Conservation (phyloP, 2,329 filamentous ascomycete genomes). For the Arthrobotrys sphaeroides region DNA sequence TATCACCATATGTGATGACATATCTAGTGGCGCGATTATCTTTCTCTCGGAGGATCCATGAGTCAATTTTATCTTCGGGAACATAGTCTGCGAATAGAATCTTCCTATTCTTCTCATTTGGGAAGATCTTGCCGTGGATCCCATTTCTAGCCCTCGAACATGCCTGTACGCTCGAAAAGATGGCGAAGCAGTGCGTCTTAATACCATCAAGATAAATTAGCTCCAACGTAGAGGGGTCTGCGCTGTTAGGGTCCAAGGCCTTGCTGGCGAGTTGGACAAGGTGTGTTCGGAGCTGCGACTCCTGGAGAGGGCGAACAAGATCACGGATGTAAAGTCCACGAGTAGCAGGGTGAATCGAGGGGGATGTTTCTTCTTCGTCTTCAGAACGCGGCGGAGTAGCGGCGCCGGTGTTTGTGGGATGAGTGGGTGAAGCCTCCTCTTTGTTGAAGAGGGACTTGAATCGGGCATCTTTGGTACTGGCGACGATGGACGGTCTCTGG, state of each 20-base stretch:
- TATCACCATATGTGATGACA: constrained; percentile 73
- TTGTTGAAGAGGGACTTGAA: constrained; percentile 65
- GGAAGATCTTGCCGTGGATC: constrained; percentile 84
- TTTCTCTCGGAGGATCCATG: constrained; percentile 79
- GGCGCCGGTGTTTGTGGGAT: constrained; percentile 55
- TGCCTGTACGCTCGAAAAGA: constrained; percentile 74
- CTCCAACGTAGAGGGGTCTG: constrained; percentile 66
- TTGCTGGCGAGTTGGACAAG: constrained; percentile 73
- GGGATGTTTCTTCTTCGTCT: constrained; percentile 62
- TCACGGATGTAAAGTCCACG: constrained; percentile 86
- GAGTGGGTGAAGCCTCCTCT: constrained; percentile 57
- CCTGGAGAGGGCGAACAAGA: constrained; percentile 85
- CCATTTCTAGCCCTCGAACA: constrained; percentile 79
- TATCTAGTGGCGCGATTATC: constrained; percentile 67
- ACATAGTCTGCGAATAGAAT: constrained; percentile 89
- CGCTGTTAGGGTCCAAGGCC: constrained; percentile 11
- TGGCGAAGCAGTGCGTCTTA: constrained; percentile 84
- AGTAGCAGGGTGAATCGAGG: constrained; percentile 76
- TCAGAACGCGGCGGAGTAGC: constrained; percentile 59
- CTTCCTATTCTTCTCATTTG: constrained; percentile 84
- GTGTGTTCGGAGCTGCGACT: constrained; percentile 73
- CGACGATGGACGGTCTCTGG: constrained; percentile 49
- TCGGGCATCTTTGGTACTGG: constrained; percentile 61
- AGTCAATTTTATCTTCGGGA: constrained; percentile 74
- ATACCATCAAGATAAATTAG: constrained; percentile 84